Conservation (phyloP, 2,329 filamentous ascomycete species). For the Aspergillus latus region DNA sequence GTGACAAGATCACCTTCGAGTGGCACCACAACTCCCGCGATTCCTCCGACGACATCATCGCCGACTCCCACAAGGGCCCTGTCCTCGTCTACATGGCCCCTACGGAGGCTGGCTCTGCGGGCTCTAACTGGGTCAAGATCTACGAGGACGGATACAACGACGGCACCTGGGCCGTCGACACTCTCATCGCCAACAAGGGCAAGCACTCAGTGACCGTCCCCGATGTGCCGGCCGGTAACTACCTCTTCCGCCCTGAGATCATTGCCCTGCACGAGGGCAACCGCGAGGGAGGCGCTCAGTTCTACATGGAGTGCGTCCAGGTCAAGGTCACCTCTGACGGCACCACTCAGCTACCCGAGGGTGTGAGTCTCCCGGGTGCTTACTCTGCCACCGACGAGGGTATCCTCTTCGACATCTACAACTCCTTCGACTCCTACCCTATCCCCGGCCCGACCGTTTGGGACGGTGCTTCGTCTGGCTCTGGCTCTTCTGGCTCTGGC, state of each 20-base stretch:
- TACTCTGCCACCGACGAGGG: conserved; percentile 20
- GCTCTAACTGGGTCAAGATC: conserved; percentile 25
- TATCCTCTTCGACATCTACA: conserved; percentile 24
- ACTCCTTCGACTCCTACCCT: conserved; percentile 20
- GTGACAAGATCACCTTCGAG: conserved; percentile 27
- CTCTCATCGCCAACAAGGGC: conserved; percentile 22
- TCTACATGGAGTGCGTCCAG: conserved; percentile 29
- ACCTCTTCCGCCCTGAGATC: conserved; percentile 27
- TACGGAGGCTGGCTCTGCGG: conserved; percentile 20
- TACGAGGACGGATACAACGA: conserved; percentile 23
- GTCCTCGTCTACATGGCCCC: conserved; percentile 25
- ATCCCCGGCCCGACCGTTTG: conserved; percentile 26
- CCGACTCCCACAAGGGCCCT: conserved; percentile 21
- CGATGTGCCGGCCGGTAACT: conserved; percentile 23
- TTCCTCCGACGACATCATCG: conserved; percentile 25
- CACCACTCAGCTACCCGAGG: conserved; percentile 18
- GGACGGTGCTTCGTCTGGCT: conserved; percentile 21
- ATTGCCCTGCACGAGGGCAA: conserved; percentile 25
- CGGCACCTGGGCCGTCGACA: conserved; percentile 23
- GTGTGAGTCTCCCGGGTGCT: conserved; percentile 23
- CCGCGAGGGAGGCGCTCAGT: conserved; percentile 21
- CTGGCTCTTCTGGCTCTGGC: conserved; percentile 12
- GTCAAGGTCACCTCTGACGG: conserved; percentile 24
- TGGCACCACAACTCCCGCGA: conserved; percentile 24
- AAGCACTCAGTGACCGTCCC: conserved; percentile 26